phyloP scores from a whole-genome alignment of 176 grass and related monocot species.

The Oropetium thomaeum region DNA sequence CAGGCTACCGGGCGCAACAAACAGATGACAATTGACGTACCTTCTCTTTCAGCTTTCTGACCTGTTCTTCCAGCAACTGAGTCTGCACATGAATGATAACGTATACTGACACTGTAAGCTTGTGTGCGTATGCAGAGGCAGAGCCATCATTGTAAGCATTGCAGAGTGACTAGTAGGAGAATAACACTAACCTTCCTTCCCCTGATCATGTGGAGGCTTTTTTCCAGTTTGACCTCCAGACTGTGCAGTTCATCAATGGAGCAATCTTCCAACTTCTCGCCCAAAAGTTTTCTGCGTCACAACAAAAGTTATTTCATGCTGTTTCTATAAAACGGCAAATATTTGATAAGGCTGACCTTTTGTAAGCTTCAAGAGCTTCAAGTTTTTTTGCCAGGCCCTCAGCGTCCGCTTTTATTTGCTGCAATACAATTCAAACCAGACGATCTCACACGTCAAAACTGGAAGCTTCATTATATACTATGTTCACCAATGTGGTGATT shows the following conservation, averaged over 20 bases:
- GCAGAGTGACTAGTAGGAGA: not conserved
- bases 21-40: constrained; percentile 6
- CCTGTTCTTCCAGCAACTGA: constrained; percentile 45
- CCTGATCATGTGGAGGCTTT: constrained; percentile 47
- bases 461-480: not conserved
- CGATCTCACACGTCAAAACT: not conserved
- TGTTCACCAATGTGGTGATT: not conserved
- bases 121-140: not conserved
- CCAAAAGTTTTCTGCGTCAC: constrained; percentile 56
- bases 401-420: constrained; percentile 61
- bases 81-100: constrained; percentile 31
- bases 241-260: constrained; percentile 58
- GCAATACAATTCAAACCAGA: constrained; percentile 10
- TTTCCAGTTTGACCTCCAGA: constrained; percentile 54
- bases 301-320: not conserved
- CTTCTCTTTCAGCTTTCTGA: constrained; percentile 50
- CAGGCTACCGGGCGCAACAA: not conserved
- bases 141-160: not conserved
- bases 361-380: constrained; percentile 59
- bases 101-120: constrained; percentile 5
- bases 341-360: constrained; percentile 27
- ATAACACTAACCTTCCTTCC: constrained; percentile 48
- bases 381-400: constrained; percentile 54
- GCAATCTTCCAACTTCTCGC: constrained; percentile 60
- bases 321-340: not conserved